Base-by-base conservation (phyloP, 2,329 filamentous ascomycete genomes). In the Dactylellina parvicollis region DNA sequence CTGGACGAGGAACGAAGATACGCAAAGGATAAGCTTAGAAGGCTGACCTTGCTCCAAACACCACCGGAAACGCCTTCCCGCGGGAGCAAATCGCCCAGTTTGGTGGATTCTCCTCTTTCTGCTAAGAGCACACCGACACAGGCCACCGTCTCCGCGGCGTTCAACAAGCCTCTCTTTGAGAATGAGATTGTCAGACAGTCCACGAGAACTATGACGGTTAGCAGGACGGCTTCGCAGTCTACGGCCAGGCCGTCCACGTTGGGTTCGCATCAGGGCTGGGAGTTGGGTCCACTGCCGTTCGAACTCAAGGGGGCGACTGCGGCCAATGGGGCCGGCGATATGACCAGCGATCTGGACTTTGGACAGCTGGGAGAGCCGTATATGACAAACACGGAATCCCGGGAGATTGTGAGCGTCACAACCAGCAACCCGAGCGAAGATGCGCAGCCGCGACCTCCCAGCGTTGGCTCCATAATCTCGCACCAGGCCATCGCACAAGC, bases 1-100 rank as follows among this genome's bases (percentile, higher is more conserved):
- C 83, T 98, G 7, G 90, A 94, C 61, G 92, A 96, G 76, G 93
- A 96, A 78, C 84, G 77, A 24, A 76, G 60, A 49, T 75, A 64
- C 28, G 75, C 60, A 55, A 78, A 76, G 20, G 76, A 77, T 44
- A 75, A 76, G 46, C 74, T 74, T 22, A 69, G 65, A 52, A 77
- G 76, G 34, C 54, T 76, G 14, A 64, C 70, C n/a, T 30, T 69
- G 22, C 52, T 69, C 16, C 49, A 47, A 28, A 74, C 70, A 12
- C 61, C 70, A 16, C 62, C 70, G 1, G 62, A 74, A 49, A 50
- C 61, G 1, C 62, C 70, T 18, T 49, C 62, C 10, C 59, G 62
- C 18, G 61, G 69, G 18, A 73, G 54, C 60, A 73, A 73, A 22
- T 65, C 69, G 14, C 69, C 70, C 7, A 67, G 36, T 32, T 32